These are phyloP conservation scores for Naegleria lovaniensis DNA, from an alignment of 208 protist species.

Conservation along the genomic window DNA sequence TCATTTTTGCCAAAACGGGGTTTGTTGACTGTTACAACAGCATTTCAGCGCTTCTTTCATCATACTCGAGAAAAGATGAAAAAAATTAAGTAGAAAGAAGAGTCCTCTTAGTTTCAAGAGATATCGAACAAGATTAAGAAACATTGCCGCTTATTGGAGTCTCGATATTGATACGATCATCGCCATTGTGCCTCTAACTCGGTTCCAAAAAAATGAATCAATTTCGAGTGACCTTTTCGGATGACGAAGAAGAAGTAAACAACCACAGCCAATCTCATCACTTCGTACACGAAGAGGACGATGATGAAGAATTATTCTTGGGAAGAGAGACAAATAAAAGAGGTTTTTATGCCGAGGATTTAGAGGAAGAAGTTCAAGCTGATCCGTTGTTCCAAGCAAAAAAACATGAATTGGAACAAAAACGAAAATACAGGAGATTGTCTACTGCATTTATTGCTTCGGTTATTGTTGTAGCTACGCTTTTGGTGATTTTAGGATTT, in stretches of 20 bases:
- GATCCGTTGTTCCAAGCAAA: neutral
- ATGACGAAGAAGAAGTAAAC: neutral
- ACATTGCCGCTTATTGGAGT: no score
- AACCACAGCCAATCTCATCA: neutral
- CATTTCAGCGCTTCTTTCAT: neutral
- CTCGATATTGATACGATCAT: no score
- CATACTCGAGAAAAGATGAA: no score
- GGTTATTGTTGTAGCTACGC: neutral
- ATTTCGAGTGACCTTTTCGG: neutral
- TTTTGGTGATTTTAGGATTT: neutral
- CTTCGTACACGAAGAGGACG: neutral
- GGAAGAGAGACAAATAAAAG: neutral
- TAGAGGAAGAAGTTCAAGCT: neutral
- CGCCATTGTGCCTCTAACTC: no score
- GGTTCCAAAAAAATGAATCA: neutral
- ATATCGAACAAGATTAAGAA: no score
- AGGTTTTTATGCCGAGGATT: neutral
- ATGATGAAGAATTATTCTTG: slow-evolving; percentile 13
- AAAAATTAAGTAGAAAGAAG: no score
- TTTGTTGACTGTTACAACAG: neutral
- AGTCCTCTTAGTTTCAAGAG: no score
- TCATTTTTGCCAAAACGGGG: neutral
- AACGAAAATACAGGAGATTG: neutral
- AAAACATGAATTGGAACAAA: neutral
- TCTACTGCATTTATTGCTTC: neutral